Evolutionary conservation across 805 yeast genomes (phyloP).

Genomic region (Wickerhamiella nectarea): DNA sequence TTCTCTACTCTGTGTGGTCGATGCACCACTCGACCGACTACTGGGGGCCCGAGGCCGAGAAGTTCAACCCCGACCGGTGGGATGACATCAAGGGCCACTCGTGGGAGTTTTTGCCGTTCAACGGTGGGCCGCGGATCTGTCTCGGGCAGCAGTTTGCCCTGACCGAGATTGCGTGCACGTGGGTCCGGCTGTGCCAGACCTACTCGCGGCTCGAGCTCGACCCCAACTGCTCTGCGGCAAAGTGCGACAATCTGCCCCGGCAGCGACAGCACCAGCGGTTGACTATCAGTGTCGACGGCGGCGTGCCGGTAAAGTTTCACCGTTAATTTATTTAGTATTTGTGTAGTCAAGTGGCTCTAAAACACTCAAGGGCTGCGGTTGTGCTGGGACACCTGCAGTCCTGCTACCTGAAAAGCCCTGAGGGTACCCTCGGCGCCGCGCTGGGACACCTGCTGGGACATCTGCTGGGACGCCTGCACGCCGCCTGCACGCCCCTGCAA

Average conservation of each 20-base stretch:
- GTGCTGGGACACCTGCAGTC: too few species aligned
- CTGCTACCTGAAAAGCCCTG: too few species aligned
- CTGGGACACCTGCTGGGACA: too few species aligned
- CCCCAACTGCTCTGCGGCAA: slow-evolving; percentile 23
- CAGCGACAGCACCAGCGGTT: slow-evolving; percentile 8
- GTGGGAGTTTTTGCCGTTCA: slow-evolving; percentile 34
- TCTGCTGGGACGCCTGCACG: too few species aligned
- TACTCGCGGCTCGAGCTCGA: slow-evolving; percentile 25
- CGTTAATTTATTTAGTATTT: slow-evolving; percentile 1
- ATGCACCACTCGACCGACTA: slow-evolving; percentile 28
- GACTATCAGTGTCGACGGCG: slow-evolving; percentile 8
- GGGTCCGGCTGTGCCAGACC: slow-evolving; percentile 12
- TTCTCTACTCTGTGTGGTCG: slow-evolving; percentile 26
- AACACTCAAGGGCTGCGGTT: too few species aligned
- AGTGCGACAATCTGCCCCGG: background rate
- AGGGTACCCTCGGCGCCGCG: too few species aligned
- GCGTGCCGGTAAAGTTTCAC: slow-evolving; percentile 5
- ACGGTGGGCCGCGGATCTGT: slow-evolving; percentile 38
- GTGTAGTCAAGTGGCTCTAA: too few species aligned
- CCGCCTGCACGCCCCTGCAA: too few species aligned
- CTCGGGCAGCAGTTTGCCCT: slow-evolving; percentile 38
- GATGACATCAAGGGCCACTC: slow-evolving; percentile 27
- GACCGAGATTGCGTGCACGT: slow-evolving; percentile 27
- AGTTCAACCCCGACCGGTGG: slow-evolving; percentile 33
- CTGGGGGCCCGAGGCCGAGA: slow-evolving; percentile 30